Conservation (phyloP, 2,329 filamentous ascomycete species). For the Pezicula neosporulosa region DNA sequence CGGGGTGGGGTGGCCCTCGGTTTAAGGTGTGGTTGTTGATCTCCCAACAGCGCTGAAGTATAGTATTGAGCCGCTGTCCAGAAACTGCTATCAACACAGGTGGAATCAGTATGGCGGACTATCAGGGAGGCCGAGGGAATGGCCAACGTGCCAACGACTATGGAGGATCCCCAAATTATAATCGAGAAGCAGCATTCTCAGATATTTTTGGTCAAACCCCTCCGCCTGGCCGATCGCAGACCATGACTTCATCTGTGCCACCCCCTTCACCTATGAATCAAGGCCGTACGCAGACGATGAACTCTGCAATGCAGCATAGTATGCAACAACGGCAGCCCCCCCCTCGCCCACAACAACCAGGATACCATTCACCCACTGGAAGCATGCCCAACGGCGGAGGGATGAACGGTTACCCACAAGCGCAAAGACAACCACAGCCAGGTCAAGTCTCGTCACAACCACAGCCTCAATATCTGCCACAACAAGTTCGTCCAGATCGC, state of each 20-base stretch:
- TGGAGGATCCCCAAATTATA: slow-evolving; percentile 51
- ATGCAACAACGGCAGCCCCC: slow-evolving; percentile 62
- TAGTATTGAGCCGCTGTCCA: slow-evolving; percentile 1
- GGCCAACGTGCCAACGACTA: slow-evolving; percentile 36
- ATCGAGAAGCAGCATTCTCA: slow-evolving; percentile 92
- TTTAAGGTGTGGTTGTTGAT: slow-evolving; percentile 14
- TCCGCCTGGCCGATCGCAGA: slow-evolving; percentile 86
- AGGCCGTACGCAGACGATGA: slow-evolving; percentile 79
- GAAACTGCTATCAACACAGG: slow-evolving; percentile 8
- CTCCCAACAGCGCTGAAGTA: slow-evolving; percentile 6
- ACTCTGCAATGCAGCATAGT: slow-evolving; percentile 36
- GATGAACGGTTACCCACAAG: slow-evolving; percentile 49
- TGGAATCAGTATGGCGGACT: slow-evolving; percentile 47
- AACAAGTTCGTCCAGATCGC: slow-evolving; percentile 59
- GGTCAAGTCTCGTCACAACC: slow-evolving; percentile 37
- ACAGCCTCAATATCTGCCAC: slow-evolving; percentile 55
- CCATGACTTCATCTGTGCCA: slow-evolving; percentile 79
- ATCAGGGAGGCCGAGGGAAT: slow-evolving; percentile 58
- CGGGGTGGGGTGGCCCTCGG: slow-evolving; percentile 24
- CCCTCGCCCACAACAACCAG: slow-evolving; percentile 46
- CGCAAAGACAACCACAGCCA: slow-evolving; percentile 31
- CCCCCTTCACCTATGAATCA: slow-evolving; percentile 51
- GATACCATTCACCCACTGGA: slow-evolving; percentile 24
- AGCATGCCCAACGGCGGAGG: slow-evolving; percentile 25
- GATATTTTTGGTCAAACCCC: slow-evolving; percentile 91